A percentile compares a stretch with the other conserved stretches of the same genome.
Conservation (phyloP, 306 rosid genomes). For the Castanospermum australe region DNA sequence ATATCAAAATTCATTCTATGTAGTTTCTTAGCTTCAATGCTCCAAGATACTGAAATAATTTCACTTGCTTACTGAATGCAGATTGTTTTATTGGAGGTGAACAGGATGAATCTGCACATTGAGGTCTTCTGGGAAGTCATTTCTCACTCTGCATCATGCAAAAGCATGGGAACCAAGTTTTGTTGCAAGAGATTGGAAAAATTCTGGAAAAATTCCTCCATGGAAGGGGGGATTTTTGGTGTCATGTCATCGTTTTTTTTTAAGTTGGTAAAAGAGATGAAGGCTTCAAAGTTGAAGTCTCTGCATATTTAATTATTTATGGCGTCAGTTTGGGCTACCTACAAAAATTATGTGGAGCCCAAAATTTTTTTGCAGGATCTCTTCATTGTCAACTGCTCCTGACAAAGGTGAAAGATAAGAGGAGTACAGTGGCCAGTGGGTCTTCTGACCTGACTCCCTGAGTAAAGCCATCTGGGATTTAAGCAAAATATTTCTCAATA, state of each 20-base stretch:
- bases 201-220: slow-evolving; percentile 23
- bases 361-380: slow-evolving; percentile 32
- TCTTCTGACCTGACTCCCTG: background rate
- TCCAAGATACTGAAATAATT: background rate
- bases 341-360: slow-evolving; percentile 13
- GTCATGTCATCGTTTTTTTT: slow-evolving; percentile 28
- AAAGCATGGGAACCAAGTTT: slow-evolving; percentile 24
- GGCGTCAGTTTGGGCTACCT: slow-evolving; percentile 14
- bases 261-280: slow-evolving; percentile 26
- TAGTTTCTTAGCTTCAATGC: background rate
- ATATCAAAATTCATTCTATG: background rate
- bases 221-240: slow-evolving; percentile 31
- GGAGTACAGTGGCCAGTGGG: slow-evolving; percentile 10
- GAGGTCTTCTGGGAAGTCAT: slow-evolving; percentile 3
- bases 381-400: background rate
- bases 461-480: background rate
- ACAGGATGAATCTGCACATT: slow-evolving; percentile 23
- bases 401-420: slow-evolving; percentile 16
- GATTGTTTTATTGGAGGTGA: slow-evolving; percentile 18
- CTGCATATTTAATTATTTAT: background rate
- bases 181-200: too few relatives aligned
- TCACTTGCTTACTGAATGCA: slow-evolving; percentile 25
- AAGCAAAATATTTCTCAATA: background rate
- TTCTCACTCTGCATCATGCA: slow-evolving; percentile 11
- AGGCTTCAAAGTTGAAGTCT: slow-evolving; percentile 16